Conservation (phyloP, 2,329 filamentous ascomycete species). For the Scedosporium apiospermum region DNA sequence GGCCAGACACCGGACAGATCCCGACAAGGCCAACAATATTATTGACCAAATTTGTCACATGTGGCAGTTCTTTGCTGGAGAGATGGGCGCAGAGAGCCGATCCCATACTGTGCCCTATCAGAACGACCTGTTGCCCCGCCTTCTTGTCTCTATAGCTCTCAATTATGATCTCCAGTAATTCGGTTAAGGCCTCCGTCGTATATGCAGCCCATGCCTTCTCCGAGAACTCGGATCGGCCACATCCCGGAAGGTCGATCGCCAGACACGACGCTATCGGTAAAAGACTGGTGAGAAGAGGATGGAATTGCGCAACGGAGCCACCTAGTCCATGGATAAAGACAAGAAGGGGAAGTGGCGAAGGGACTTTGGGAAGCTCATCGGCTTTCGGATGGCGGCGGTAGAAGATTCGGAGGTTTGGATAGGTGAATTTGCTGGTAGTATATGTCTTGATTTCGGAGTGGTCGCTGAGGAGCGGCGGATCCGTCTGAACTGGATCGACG, state of each 20-base stretch:
- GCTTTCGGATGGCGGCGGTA: conserved; percentile 73
- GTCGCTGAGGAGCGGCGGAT: conserved; percentile 72
- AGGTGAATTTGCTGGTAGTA: conserved; percentile 60
- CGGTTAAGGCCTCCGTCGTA: conserved; percentile 61
- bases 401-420: conserved; percentile 72
- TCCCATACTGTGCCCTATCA: conserved; percentile 88
- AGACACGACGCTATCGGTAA: conserved; percentile 76
- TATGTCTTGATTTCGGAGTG: conserved; percentile 64
- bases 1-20: conserved; percentile 67
- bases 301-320: conserved; percentile 85
- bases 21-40: conserved; percentile 69
- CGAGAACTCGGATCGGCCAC: conserved; percentile 68
- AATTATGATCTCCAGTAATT: conserved; percentile 67
- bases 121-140: conserved; percentile 59
- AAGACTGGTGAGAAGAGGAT: conserved; percentile 69
- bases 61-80: conserved; percentile 34
- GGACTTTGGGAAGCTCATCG: conserved; percentile 66
- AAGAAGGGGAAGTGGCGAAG: conserved; percentile 68
- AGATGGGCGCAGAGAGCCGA: conserved; percentile 68
- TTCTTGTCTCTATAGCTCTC: conserved; percentile 59
- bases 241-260: conserved; percentile 84
- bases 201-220: conserved; percentile 71
- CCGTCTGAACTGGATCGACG: conserved; percentile 35
- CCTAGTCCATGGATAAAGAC: conserved; percentile 91
- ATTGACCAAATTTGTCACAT: conserved; percentile 43